Percentiles rank a stretch among this genome's conserved stretches.
phyloP scores from a whole-genome alignment of 2,329 filamentous ascomycete species.

The Botrytis pseudocinerea region DNA sequence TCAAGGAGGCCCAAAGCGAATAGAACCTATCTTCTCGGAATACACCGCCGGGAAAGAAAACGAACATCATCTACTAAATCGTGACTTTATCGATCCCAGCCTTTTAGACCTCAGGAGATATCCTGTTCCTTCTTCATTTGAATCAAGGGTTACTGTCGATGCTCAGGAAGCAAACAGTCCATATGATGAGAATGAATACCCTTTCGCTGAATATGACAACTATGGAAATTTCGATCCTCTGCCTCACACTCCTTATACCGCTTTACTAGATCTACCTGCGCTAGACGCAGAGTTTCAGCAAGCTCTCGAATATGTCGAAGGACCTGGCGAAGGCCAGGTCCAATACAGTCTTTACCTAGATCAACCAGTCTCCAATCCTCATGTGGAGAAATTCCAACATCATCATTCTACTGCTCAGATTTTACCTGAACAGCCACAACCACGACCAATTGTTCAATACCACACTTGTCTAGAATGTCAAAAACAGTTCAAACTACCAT shows the following conservation, averaged over 20 bases:
- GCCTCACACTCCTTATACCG: slow-evolving; percentile 7
- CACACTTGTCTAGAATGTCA: background rate
- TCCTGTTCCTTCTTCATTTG: background rate
- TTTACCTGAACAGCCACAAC: background rate
- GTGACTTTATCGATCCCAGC: slow-evolving; percentile 20
- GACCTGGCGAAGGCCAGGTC: background rate
- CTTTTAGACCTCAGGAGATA: slow-evolving; percentile 18
- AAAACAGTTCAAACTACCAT: background rate
- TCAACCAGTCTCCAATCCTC: background rate
- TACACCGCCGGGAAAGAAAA: slow-evolving; percentile 16
- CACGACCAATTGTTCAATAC: background rate
- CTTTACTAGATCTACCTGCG: background rate
- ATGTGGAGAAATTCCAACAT: background rate
- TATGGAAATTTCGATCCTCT: slow-evolving; percentile 1
- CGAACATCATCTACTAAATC: background rate
- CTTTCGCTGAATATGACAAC: background rate
- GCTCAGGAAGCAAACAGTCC: background rate
- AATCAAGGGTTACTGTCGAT: slow-evolving; percentile 2
- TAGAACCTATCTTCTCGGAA: slow-evolving; percentile 12
- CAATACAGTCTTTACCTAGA: background rate
- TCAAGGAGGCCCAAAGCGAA: slow-evolving; percentile 17
- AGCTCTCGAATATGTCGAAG: background rate
- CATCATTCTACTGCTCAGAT: background rate
- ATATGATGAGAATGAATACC: slow-evolving; percentile 8
- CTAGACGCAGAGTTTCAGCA: background rate